A percentile compares a stretch with the other conserved stretches of the same genome.
Evolutionary conservation across 2,329 filamentous ascomycete species (phyloP).

Genomic region (Ophiocordyceps camponoti-leonardi): DNA sequence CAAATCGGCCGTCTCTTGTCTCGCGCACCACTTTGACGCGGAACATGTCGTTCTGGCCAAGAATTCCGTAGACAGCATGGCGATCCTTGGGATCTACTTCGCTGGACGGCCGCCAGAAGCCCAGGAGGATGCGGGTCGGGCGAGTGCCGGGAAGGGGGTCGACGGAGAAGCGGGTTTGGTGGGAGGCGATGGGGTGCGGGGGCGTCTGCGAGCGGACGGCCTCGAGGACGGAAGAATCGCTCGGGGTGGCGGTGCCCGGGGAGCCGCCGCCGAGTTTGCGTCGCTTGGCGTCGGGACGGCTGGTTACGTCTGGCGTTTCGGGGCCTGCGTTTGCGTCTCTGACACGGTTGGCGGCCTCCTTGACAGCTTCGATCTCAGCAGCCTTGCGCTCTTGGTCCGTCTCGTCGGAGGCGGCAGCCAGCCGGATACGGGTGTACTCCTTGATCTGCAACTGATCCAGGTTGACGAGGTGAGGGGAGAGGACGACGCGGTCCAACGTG

Average conservation of each 20-base stretch:
- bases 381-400: slow-evolving; percentile 19
- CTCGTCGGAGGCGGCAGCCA: slow-evolving; percentile 16
- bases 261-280: slow-evolving; percentile 24
- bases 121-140: slow-evolving; percentile 39
- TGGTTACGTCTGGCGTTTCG: slow-evolving; percentile 18
- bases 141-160: slow-evolving; percentile 33
- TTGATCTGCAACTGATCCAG: slow-evolving; percentile 41
- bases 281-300: slow-evolving; percentile 26
- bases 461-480: slow-evolving; percentile 36
- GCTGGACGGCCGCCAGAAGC: slow-evolving; percentile 40
- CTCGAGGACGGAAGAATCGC: slow-evolving; percentile 2
- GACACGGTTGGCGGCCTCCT: slow-evolving; percentile 27
- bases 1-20: slow-evolving; percentile 39
- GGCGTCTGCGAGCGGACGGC: slow-evolving; percentile 4
- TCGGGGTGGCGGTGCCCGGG: slow-evolving; percentile 13
- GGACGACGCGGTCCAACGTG: slow-evolving; percentile 42
- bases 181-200: slow-evolving; percentile 6
- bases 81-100: slow-evolving; percentile 29
- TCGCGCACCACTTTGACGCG: slow-evolving; percentile 43
- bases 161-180: slow-evolving; percentile 8
- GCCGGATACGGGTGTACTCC: slow-evolving; percentile 41
- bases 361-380: slow-evolving; percentile 24
- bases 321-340: slow-evolving; percentile 27
- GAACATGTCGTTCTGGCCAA: slow-evolving; percentile 47
- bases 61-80: slow-evolving; percentile 45